phyloP scores from a whole-genome alignment of 352 stramenopile species.

The Blastocystis sp. region DNA sequence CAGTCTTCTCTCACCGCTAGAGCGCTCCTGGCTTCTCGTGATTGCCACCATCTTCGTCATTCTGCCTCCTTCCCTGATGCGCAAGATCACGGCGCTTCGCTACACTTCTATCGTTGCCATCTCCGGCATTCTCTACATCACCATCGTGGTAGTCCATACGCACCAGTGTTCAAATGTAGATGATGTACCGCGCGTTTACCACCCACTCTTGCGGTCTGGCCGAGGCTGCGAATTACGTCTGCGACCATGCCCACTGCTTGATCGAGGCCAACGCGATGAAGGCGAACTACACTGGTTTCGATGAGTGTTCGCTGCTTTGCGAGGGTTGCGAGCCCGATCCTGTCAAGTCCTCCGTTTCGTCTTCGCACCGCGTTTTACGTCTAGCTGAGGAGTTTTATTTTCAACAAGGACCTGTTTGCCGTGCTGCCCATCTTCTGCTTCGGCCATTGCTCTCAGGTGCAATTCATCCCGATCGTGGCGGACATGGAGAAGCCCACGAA shows the following conservation, averaged over 20 bases:
- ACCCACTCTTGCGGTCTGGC: conserved; percentile 33
- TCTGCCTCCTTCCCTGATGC: conserved; percentile 41
- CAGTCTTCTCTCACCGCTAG: background rate
- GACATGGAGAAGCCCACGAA: conserved; percentile 37
- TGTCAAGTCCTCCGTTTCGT: background rate
- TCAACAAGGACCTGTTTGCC: conserved; percentile 23
- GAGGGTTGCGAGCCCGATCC: conserved; percentile 58
- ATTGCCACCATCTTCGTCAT: conserved; percentile 42
- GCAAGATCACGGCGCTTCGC: conserved; percentile 27
- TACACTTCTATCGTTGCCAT: conserved; percentile 64
- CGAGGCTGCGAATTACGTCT: conserved; percentile 20
- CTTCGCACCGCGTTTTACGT: background rate
- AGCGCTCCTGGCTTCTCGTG: conserved; percentile 41
- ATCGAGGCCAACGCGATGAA: conserved; percentile 40
- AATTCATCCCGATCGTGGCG: conserved; percentile 55
- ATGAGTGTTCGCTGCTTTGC: conserved; percentile 51
- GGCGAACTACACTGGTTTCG: conserved; percentile 55
- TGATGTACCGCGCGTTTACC: conserved; percentile 2
- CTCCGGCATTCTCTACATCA: conserved; percentile 55
- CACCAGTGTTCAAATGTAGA: conserved; percentile 9
- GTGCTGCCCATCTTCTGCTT: conserved; percentile 62
- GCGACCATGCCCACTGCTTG: conserved; percentile 4
- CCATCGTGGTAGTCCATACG: conserved; percentile 22
- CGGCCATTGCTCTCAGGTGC: conserved; percentile 50
- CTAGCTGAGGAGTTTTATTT: background rate